Evolutionary conservation across 495 filamentous ascomycete species (phyloP), one percentile per base, ranked within the genome.

Genomic region (Hypoxylon cercidicola): DNA sequence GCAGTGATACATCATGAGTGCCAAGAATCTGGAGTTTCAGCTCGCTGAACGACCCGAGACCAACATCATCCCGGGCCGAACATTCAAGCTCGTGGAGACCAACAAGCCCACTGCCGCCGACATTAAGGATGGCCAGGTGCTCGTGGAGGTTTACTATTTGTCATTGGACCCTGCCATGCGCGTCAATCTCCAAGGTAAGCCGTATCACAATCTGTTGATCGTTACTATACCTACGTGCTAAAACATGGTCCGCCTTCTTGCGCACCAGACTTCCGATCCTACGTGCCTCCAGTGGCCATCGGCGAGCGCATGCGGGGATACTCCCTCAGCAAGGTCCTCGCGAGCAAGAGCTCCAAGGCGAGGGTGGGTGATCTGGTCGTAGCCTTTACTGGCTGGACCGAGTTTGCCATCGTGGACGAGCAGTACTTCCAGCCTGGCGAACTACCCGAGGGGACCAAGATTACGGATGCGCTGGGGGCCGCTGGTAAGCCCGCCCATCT

Each of bases 141-240:
- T 90, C 23, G 76, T 90, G 11, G 83, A 89, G 55, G 77, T 78
- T 1, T 77, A 86, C 52, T 90, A 88, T 74, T 75, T 91, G 65
- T 88, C 85, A 11, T 82, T 90, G 62, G 89, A 94, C 75, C 90
- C 90, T 0, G 89, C 90, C n/a, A 91, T 93, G 86, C 83, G 91
- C 58, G 85, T 86, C 62, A 93, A 90, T 91, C 81, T 95, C 0
- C 70, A 76, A 28, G 79, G 77, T 80, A 28, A 39, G 66, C 50
- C 18, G 25, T 34, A 41, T 48, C 30, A 41, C 40, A 15, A 9
- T 4, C 35, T 19, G 40, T 37, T 2, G 8, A n/a, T n/a, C 13
- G 34, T 37, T 37, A 2, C 2, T 37, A 5, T 4, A 3, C 11
- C 4, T 37, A 37, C 11, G 11, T 2, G 34, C 18, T 46, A 46